These are phyloP conservation scores for Coemansia sp. DNA, from an alignment of 192 early-diverging fungal genomes.

Conservation along the genomic window DNA sequence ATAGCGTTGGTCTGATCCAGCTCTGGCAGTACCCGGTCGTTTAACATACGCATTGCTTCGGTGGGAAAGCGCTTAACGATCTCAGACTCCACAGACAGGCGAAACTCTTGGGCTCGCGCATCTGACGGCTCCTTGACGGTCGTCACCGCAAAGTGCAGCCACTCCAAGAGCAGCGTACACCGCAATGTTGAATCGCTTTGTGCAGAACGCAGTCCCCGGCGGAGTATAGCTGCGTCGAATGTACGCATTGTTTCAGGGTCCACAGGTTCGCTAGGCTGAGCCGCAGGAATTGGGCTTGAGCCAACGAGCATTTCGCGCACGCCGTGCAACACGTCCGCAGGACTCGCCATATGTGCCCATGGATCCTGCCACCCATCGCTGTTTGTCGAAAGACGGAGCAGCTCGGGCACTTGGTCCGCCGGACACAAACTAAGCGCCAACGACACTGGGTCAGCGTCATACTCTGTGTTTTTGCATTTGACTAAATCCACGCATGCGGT, in stretches of 20 bases:
- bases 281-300: background rate
- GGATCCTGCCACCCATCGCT: constrained; percentile 8
- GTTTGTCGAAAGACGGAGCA: constrained; percentile 17
- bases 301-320: constrained; percentile 12
- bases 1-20: constrained; percentile 24
- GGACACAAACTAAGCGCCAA: constrained; percentile 40
- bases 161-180: constrained; percentile 30
- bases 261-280: background rate
- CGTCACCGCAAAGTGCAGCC: constrained; percentile 43
- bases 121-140: constrained; percentile 15
- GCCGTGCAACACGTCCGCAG: background rate
- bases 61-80: constrained; percentile 11
- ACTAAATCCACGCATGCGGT: constrained; percentile 13
- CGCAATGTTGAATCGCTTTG: background rate
- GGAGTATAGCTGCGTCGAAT: constrained; percentile 45
- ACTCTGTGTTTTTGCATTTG: background rate
- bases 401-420: constrained; percentile 19
- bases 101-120: background rate
- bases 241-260: constrained; percentile 26
- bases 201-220: constrained; percentile 18
- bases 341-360: background rate
- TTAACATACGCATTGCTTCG: constrained; percentile 11
- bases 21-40: constrained; percentile 13
- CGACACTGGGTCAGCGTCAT: constrained; percentile 20
- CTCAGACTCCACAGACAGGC: constrained; percentile 19